Evolutionary conservation across 805 yeast species (phyloP).

Genomic region (Zygotorulaspora florentina): DNA sequence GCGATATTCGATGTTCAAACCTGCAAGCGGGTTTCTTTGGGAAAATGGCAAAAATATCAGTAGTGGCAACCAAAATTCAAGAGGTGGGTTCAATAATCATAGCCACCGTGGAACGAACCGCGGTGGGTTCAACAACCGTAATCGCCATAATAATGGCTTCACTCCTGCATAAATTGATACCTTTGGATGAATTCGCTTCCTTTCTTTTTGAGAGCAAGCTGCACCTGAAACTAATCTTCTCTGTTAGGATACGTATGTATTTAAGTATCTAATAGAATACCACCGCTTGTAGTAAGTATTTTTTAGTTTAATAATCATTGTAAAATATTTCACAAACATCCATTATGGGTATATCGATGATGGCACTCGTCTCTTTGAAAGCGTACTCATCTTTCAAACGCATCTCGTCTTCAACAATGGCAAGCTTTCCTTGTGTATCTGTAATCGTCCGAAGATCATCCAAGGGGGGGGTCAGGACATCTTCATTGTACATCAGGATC

Average conservation of each 20-base stretch:
- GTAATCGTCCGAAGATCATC: slow-evolving; percentile 60
- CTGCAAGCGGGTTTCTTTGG: slow-evolving; percentile 33
- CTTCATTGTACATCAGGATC: slow-evolving; percentile 70
- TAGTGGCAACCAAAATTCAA: slow-evolving; percentile 13
- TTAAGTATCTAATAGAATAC: too few relatives aligned
- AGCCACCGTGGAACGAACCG: slow-evolving; percentile 8
- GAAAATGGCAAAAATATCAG: slow-evolving; percentile 13
- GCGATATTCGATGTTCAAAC: slow-evolving; percentile 29
- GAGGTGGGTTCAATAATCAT: slow-evolving; percentile 17
- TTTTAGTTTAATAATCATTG: slow-evolving; percentile 13
- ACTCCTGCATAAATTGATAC: slow-evolving; percentile 8
- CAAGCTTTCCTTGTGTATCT: slow-evolving; percentile 54
- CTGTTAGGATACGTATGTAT: too few relatives aligned
- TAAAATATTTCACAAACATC: slow-evolving; percentile 66
- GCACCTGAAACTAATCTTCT: too few relatives aligned
- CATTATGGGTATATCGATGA: slow-evolving; percentile 76
- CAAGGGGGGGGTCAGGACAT: slow-evolving; percentile 58
- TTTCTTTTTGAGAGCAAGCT: too few relatives aligned
- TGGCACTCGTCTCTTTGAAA: slow-evolving; percentile 69
- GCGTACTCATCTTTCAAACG: slow-evolving; percentile 37
- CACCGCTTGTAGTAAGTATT: slow-evolving; percentile 1
- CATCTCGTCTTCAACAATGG: slow-evolving; percentile 19
- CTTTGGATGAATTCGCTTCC: background rate
- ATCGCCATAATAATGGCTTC: slow-evolving; percentile 6
- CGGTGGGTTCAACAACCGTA: slow-evolving; percentile 10